These are phyloP conservation scores for Boletus rubescentipes DNA, from an alignment of 768 basidiomycete genomes.

Conservation along the genomic window DNA sequence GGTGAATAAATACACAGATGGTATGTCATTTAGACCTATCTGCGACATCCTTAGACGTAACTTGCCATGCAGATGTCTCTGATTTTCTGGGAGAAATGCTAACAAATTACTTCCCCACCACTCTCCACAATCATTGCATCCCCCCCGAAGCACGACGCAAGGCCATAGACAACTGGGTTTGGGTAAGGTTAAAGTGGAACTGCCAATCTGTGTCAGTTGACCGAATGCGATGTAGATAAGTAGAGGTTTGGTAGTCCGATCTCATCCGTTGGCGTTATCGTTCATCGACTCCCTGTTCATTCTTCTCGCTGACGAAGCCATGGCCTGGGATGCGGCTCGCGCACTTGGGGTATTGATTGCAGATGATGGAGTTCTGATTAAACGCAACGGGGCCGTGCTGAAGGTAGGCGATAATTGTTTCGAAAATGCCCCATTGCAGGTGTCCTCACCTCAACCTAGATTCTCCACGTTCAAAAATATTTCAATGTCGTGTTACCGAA, in stretches of 20 bases:
- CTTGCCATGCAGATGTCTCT: conserved; percentile 40
- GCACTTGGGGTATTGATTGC: conserved; percentile 67
- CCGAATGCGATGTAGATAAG: conserved; percentile 50
- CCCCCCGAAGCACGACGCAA: conserved; percentile 42
- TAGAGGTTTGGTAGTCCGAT: conserved; percentile 76
- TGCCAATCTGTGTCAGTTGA: background rate
- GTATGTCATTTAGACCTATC: conserved; percentile 36
- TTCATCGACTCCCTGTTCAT: conserved; percentile 68
- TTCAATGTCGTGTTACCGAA: conserved; percentile 70
- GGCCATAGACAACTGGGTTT: conserved; percentile 63
- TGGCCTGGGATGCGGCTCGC: conserved; percentile 75
- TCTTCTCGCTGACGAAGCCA: conserved; percentile 60
- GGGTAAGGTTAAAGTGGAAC: conserved; percentile 47
- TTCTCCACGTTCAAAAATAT: conserved; percentile 75
- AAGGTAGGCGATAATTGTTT: conserved; percentile 49
- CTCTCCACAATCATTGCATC: conserved; percentile 39
- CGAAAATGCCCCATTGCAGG: background rate
- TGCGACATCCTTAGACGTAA: background rate
- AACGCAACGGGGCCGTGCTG: conserved; percentile 73
- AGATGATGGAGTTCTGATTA: conserved; percentile 65
- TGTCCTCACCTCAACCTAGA: conserved; percentile 38
- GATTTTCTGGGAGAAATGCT: conserved; percentile 45
- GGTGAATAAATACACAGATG: conserved; percentile 75
- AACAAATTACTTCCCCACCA: conserved; percentile 47
- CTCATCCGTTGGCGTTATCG: conserved; percentile 54